Evolutionary conservation across 2,329 filamentous ascomycete species (phyloP).

Genomic region (Metarhizium rileyi): DNA sequence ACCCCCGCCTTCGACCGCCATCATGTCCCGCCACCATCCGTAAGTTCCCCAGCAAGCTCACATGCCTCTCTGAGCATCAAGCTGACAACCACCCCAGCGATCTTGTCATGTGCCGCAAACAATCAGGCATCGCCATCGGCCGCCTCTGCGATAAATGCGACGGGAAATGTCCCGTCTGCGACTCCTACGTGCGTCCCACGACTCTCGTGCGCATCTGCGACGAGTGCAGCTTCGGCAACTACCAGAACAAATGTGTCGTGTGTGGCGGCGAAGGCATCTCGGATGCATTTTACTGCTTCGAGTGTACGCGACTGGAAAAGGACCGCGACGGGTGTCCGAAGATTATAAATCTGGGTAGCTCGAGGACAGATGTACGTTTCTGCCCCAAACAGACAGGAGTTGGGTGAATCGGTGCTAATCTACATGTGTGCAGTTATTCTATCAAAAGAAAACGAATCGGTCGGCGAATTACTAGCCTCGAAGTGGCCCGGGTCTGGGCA

Average conservation of each 20-base stretch:
- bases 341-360: conserved; percentile 97
- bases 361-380: conserved; percentile 72
- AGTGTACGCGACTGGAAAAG: conserved; percentile 94
- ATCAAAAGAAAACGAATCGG: conserved; percentile 59
- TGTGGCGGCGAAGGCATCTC: conserved; percentile 97
- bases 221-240: conserved; percentile 98
- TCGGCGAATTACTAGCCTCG: conserved; percentile 42
- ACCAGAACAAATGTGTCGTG: conserved; percentile 99
- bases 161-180: conserved; percentile 98
- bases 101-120: conserved; percentile 99
- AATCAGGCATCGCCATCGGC: conserved; percentile 93
- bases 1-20: conserved; percentile 15
- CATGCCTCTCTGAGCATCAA: background rate
- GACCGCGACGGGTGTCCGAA: conserved; percentile 96
- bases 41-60: conserved; percentile 42
- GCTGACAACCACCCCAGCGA: conserved; percentile 48
- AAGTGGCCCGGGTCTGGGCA: conserved; percentile 40
- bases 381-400: background rate
- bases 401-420: background rate
- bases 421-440: conserved; percentile 38
- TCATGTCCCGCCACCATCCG: conserved; percentile 92
- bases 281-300: conserved; percentile 98
- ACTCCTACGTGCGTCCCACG: conserved; percentile 95
- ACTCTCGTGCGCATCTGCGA: conserved; percentile 98
- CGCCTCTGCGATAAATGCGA: conserved; percentile 99